Evolutionary conservation across 2,329 filamentous ascomycete species (phyloP), one percentile per base, ranked within the genome.

Genomic region (Truncatella angustata): DNA sequence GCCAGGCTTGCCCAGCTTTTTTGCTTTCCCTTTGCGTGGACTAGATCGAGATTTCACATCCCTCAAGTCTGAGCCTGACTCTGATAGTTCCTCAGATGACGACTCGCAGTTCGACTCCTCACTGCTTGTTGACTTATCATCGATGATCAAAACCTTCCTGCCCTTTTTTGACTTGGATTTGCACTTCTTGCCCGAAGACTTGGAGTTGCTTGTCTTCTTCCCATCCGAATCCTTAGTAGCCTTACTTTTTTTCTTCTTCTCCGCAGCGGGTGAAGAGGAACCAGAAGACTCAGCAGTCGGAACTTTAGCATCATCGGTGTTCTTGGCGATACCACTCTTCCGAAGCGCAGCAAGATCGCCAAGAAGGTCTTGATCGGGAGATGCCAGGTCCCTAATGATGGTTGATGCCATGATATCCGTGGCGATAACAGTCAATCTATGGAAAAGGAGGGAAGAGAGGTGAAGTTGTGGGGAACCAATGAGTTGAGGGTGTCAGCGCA

Each of bases 21-120:
- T 68, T 1, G 53, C 55, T 64, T 69, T 28, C 55, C 20, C 43
- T 65, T 68, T 10, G 60, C 32, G 6, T 47, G 20, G n/a, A 24
- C 35, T 47, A 18, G 28, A 32, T 26, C 40, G 21, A 16, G 40
- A 28, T 10, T 44, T 44, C 3, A n/a, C 21, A 21, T 14, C 21
- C 10, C 10, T 16, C n/a, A 12, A 10, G 5, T 26, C 40, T 9
- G 40, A 26, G 3, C 28, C 40, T 4, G 23, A n/a, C 5, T 44
- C 23, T 12, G 20, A 12, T 28, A 23, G 5, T n/a, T 43, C 40
- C 10, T 43, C 21, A 6, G 40, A 44, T 11, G 21, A 40, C 5
- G 18, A 10, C 2, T 50, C 51, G 20, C 55, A 53, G 4, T 53
- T 23, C 12, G 40, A 44, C 21, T n/a, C 21, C 12, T 46, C 30